Evolutionary conservation across 495 filamentous ascomycete species (phyloP), one percentile per base, ranked within the genome.

Genomic region (Penicillium odoratum): DNA sequence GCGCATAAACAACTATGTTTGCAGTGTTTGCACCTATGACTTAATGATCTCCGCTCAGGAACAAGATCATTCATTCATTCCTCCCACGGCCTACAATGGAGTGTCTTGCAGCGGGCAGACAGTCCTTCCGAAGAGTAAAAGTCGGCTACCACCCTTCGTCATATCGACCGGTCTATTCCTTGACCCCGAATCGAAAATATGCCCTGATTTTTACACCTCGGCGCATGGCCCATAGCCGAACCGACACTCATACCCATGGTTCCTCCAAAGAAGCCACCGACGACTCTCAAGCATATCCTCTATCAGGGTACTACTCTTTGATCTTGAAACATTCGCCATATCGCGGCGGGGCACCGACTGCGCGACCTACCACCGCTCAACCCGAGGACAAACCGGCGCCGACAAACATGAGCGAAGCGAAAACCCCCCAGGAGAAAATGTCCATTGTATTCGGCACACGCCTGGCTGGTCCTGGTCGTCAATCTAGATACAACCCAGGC

Each of bases 401-500:
- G 52, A 48, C 62, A 11, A 40, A 56, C 11, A 51, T 66, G 13
- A 43, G 56, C 4, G 56, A 69, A 47, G 64, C 65, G 6, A 65
- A 77, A 62, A 72, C 73, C 56, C 69, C 77, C 60, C 65, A 77
- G 70, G 71, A 85, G 72, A 80, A 79, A 72, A 80, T 86, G 60
- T 72, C 85, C 55, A 82, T 93, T 69, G 78, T 94, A 56, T 95
- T 97, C 69, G 88, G 89, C 31, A 86, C 86, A 21, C 85, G 82
- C 33, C 80, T 93, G 58, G 86, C 87, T 43, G 89, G 87, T 52
- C 83, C 89, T 59, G 83, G 83, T 66, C 79, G 88, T 59, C 74
- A 83, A 62, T 71, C 83, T 62, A 76, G 89, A 62, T 81, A 84
- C 58, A 65, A 84, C 65, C 74, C 81, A 57, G 73, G 78, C 44